Conservation (phyloP, 2,329 filamentous ascomycete species). For the Colletotrichum orbiculare region DNA sequence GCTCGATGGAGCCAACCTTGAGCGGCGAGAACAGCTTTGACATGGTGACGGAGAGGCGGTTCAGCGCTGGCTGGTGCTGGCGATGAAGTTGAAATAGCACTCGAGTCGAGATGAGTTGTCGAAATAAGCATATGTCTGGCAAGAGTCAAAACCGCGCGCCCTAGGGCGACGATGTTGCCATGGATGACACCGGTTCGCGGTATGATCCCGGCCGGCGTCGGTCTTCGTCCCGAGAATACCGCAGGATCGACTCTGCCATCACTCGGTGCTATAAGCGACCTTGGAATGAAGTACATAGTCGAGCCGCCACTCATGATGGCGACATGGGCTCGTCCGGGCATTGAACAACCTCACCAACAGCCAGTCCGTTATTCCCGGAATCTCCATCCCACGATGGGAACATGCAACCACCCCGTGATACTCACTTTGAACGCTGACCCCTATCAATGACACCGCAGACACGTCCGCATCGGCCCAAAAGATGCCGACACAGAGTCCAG, state of each 20-base stretch:
- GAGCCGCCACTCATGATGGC: no score
- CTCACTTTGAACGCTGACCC: no score
- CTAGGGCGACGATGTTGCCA: not conserved
- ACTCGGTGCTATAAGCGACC: no score
- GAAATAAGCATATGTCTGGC: not conserved
- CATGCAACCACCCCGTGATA: no score
- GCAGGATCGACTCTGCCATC: not conserved
- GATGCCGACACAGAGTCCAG: conserved; percentile 31
- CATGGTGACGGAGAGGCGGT: conserved; percentile 18
- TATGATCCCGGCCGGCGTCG: not conserved
- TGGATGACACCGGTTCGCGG: conserved; percentile 1
- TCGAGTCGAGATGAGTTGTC: not conserved
- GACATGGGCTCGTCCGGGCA: no score
- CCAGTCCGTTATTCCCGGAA: no score
- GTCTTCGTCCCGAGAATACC: no score
- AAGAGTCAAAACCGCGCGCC: not conserved
- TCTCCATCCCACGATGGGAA: no score
- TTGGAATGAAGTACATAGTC: no score
- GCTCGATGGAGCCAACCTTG: conserved; percentile 34
- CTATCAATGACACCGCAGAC: not conserved
- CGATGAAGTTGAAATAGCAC: not conserved
- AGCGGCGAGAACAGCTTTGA: conserved; percentile 37
- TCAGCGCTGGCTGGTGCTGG: not conserved
- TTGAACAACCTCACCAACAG: no score
- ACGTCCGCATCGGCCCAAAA: conserved; percentile 34